Evolutionary conservation across 2,329 filamentous ascomycete species (phyloP), one percentile per base, ranked within the genome.

Genomic region (Stromatinia cepivora): DNA sequence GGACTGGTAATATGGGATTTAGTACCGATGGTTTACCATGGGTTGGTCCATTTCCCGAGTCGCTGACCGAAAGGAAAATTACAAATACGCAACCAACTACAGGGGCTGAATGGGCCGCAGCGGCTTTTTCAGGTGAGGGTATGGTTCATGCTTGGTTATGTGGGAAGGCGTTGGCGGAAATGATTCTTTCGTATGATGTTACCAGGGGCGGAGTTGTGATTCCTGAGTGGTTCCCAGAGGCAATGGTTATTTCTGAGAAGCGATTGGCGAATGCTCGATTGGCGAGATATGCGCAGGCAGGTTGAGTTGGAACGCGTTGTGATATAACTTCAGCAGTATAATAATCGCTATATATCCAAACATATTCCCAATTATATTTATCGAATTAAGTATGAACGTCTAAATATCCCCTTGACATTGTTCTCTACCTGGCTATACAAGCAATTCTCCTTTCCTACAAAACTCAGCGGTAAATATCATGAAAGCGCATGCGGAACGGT

Each of bases 101-200:
- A 25, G 65, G 45, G 4, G 48, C 63, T 1, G 63, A 66, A 15
- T 66, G 63, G 63, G 50, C 63, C 0, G 63, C 63, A 6, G 63
- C 63, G 8, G 63, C 63, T 1, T 67, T 67, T 22, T 59, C 53
- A 2, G 65, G 65, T 3, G 65, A 58, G 22, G 65, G 65, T 28
- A 67, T 67, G 65, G 53, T 61, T 25, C 65, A 67, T 31, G 46
- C 46, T 20, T 82, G 81, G 28, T 75, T 82, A 0, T 74, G 78
- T 7, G 79, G 79, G 13, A 80, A 81, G 70, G 81, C 78, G 4
- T 66, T 84, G 17, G 80, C 79, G 0, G 71, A 76, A 28, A 84
- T 85, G 82, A 72, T 83, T 11, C 42, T 46, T 7, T 71, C 77
- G 3, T 76, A 72, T 5, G 48, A 52, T 0, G 62, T 70, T 0